phyloP scores from a whole-genome alignment of 2,329 filamentous ascomycete species.

The Camillea tinctor region DNA sequence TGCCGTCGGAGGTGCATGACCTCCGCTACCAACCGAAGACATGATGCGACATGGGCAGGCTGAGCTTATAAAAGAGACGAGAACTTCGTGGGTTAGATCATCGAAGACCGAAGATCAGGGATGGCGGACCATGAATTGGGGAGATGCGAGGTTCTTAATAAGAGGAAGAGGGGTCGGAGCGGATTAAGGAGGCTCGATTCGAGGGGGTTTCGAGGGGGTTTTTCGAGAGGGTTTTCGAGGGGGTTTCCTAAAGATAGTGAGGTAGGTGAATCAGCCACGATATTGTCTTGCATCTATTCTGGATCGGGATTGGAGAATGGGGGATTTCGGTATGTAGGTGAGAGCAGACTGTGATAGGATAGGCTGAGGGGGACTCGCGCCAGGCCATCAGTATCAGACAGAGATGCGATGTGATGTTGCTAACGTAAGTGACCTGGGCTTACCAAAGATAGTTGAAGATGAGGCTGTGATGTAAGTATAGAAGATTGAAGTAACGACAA shows the following conservation, averaged over 20 bases:
- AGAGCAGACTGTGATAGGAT: background rate
- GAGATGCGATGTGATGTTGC: no score
- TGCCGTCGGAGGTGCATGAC: background rate
- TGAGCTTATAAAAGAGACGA: background rate
- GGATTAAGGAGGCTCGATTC: background rate
- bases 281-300: background rate
- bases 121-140: background rate
- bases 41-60: slow-evolving; percentile 9
- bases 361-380: background rate
- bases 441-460: background rate
- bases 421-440: background rate
- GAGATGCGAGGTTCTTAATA: background rate
- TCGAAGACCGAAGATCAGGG: background rate
- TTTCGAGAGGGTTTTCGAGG: background rate
- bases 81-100: background rate
- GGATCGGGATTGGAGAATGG: background rate
- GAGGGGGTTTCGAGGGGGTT: background rate
- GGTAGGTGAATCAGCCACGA: background rate
- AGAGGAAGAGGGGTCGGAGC: background rate
- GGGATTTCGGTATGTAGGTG: background rate
- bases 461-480: no score
- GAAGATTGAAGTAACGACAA: no score
- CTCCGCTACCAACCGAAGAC: slow-evolving; percentile 10
- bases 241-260: background rate
- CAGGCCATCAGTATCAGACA: background rate